These are phyloP conservation scores for Hypoxylon sp. DNA, from an alignment of 2,329 filamentous ascomycete genomes.

Conservation along the genomic window DNA sequence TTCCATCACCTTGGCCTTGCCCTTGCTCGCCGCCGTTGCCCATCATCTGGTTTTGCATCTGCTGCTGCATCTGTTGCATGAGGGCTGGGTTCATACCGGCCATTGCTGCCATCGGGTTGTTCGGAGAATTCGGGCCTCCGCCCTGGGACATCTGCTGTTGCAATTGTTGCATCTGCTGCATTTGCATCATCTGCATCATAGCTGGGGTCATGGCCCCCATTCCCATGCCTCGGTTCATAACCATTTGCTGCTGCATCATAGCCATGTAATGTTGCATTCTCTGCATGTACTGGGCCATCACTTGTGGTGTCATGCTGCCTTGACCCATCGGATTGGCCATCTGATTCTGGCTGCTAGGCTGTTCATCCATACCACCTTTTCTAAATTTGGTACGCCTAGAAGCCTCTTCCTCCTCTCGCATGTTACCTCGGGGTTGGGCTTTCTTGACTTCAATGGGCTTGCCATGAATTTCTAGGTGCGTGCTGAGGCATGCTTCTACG, in stretches of 20 bases:
- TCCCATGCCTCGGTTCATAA: conserved; percentile 79
- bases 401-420: conserved; percentile 89
- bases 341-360: conserved; percentile 47
- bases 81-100: conserved; percentile 64
- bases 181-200: conserved; percentile 82
- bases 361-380: conserved; percentile 64
- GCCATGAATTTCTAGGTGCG: conserved; percentile 89
- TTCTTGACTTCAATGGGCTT: conserved; percentile 99
- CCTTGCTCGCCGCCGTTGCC: conserved; percentile 49
- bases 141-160: conserved; percentile 62
- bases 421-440: conserved; percentile 93
- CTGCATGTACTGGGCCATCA: conserved; percentile 99
- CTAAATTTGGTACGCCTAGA: conserved; percentile 71
- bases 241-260: conserved; percentile 95
- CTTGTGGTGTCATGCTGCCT: conserved; percentile 85
- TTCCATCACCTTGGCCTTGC: conserved; percentile 54
- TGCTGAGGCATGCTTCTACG: conserved; percentile 89
- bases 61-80: conserved; percentile 70
- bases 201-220: conserved; percentile 76
- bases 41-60: conserved; percentile 60
- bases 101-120: conserved; percentile 58
- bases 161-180: conserved; percentile 79
- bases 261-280: conserved; percentile 98
- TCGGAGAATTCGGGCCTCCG: conserved; percentile 53
- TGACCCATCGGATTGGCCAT: conserved; percentile 53